Percentiles rank a stretch among this genome's conserved stretches.
These are phyloP conservation scores for Myxozyma nipponensis DNA, from an alignment of 805 yeast species.

Conservation along the genomic window DNA sequence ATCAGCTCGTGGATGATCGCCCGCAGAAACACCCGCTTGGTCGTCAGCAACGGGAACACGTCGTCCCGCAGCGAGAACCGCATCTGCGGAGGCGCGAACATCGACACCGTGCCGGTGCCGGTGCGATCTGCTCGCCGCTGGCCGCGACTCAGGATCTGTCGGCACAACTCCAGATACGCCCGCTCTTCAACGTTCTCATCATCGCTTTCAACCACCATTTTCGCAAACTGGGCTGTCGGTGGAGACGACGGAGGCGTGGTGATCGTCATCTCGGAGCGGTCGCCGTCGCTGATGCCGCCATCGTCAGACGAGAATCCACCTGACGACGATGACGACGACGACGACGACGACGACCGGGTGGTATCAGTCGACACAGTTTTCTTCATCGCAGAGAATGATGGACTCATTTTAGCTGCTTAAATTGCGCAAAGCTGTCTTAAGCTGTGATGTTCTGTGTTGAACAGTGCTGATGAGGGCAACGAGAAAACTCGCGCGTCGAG, in stretches of 20 bases:
- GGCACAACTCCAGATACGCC: slow-evolving; percentile 80
- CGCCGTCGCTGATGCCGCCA: too few relatives aligned
- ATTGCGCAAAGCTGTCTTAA: neutral
- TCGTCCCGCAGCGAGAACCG: slow-evolving; percentile 73
- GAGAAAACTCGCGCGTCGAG: too few relatives aligned
- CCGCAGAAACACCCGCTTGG: slow-evolving; percentile 84
- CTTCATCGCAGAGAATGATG: neutral
- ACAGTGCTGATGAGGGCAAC: too few relatives aligned
- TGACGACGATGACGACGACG: neutral
- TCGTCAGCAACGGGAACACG: slow-evolving; percentile 81
- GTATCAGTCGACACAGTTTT: neutral
- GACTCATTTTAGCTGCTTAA: neutral
- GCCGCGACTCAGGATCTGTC: slow-evolving; percentile 72
- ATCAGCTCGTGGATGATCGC: slow-evolving; percentile 83
- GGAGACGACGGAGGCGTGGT: neutral
- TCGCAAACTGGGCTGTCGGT: neutral
- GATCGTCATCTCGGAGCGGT: neutral
- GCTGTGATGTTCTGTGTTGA: too few relatives aligned
- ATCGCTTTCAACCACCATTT: neutral
- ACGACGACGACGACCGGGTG: neutral
- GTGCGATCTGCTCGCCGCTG: slow-evolving; percentile 94
- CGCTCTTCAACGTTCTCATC: slow-evolving; percentile 54
- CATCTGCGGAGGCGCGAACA: slow-evolving; percentile 95
- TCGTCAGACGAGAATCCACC: neutral
- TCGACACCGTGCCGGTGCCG: slow-evolving; percentile 88